Evolutionary conservation across 805 yeast species (phyloP), one percentile per base, ranked within the genome.

Genomic region (Kurtzmaniella cleridarum): DNA sequence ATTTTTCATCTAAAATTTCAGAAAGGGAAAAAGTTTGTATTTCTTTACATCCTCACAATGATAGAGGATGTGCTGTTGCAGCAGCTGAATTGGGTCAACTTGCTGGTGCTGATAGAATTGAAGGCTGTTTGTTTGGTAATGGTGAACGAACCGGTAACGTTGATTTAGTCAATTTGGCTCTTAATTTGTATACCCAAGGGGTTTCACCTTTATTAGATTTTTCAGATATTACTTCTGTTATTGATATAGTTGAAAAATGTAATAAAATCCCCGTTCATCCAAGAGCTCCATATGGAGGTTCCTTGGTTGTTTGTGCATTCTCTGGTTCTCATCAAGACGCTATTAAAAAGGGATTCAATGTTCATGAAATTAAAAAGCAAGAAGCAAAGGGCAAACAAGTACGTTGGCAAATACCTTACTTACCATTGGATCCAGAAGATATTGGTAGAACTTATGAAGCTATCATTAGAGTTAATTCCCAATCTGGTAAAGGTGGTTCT

Each of bases 111-210:
- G 90, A 83, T 62, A 75, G 91, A 68, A 85, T 83, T 37, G 91
- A 83, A 63, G 91, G 91, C 41, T 83, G 90, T 69, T 68, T 83
- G 31, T 83, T 83, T 47, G 90, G 90, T 54, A 83, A 82, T 60
- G 91, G 91, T 64, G 91, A 83, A 71, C 73, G 91, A 66, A 83
- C 91, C 23, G 91, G 91, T 66, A 83, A 83, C 58, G 90, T 83
- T 49, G 91, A 83, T 60, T 67, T 83, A 46, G 79, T 80, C 38
- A 83, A 89, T 17, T 76, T 83, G 44, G 91, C 87, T 2, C 66
- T 83, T 51, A 83, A 83, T 69, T 62, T 83, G 79, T 83, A 83
- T 68, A 83, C 89, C 23, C 83, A 81, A 50, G 91, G 91, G 50
- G 76, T 82, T 32, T 59, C 81, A 30, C 90, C 91, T 42, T 71